These are phyloP conservation scores for Ochromonas danica DNA, from an alignment of 108 stramenopile species.

Conservation along the genomic window DNA sequence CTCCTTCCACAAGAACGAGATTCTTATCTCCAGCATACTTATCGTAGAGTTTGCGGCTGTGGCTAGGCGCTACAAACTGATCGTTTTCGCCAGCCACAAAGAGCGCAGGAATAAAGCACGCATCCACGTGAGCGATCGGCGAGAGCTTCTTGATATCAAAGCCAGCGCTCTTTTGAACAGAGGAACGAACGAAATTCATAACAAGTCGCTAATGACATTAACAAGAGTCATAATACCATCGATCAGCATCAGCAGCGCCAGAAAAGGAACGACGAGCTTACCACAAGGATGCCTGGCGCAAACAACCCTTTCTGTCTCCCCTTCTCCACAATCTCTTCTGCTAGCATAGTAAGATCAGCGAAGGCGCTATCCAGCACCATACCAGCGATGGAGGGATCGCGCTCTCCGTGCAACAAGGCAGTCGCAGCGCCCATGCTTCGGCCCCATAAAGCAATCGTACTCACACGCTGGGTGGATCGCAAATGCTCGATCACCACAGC, in stretches of 20 bases:
- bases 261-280: too few relatives aligned
- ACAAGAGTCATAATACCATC: conserved; percentile 74
- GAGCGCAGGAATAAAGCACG: conserved; percentile 84
- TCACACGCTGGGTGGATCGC: conserved; percentile 78
- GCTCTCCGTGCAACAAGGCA: conserved; percentile 90
- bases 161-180: conserved; percentile 73
- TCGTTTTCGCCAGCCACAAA: conserved; percentile 89
- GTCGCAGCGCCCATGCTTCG: conserved; percentile 98
- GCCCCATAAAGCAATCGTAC: conserved; percentile 95
- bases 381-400: conserved; percentile 83
- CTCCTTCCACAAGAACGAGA: conserved; percentile 88
- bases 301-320: conserved; percentile 66
- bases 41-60: conserved; percentile 68
- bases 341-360: conserved; percentile 80
- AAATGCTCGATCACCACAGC: conserved; percentile 63
- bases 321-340: conserved; percentile 94
- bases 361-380: conserved; percentile 95
- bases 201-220: conserved; percentile 68
- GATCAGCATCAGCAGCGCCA: conserved; percentile 66
- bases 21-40: conserved; percentile 96
- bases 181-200: conserved; percentile 68
- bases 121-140: conserved; percentile 78
- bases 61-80: conserved; percentile 75
- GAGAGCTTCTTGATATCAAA: conserved; percentile 49
- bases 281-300: conserved; percentile 43